phyloP scores from a whole-genome alignment of 2,329 filamentous ascomycete species.

The Dryadomyces quercivorus region DNA sequence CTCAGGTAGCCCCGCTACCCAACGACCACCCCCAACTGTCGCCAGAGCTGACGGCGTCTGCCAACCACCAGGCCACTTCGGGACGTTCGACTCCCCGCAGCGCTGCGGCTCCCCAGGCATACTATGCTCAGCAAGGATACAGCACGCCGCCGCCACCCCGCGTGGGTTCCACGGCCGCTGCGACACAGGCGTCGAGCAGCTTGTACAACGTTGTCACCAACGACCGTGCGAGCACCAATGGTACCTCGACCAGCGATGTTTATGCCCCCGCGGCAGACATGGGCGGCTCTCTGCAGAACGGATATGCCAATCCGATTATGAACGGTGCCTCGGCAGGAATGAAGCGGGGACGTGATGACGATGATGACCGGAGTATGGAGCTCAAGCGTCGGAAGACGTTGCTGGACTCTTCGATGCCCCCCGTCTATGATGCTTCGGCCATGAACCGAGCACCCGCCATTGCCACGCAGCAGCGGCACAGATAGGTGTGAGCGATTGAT shows the following conservation, averaged over 20 bases:
- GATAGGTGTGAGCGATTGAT: slow-evolving; percentile 6
- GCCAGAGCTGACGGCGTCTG: slow-evolving; percentile 73
- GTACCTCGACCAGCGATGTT: slow-evolving; percentile 52
- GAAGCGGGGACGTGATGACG: slow-evolving; percentile 31
- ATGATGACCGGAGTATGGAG: slow-evolving; percentile 27
- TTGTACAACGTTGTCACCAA: slow-evolving; percentile 85
- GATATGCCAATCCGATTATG: slow-evolving; percentile 50
- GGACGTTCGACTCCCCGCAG: slow-evolving; percentile 80
- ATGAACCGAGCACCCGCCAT: slow-evolving; percentile 17
- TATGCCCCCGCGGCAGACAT: slow-evolving; percentile 58
- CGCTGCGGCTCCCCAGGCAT: slow-evolving; percentile 55
- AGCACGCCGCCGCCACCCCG: slow-evolving; percentile 65
- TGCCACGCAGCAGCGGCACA: slow-evolving; percentile 16
- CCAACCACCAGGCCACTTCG: slow-evolving; percentile 64
- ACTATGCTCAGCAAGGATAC: slow-evolving; percentile 64
- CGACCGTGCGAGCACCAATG: slow-evolving; percentile 55
- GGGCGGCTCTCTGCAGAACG: slow-evolving; percentile 40
- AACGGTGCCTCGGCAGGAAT: slow-evolving; percentile 43
- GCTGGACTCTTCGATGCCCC: slow-evolving; percentile 19
- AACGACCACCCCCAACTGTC: slow-evolving; percentile 67
- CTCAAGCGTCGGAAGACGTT: slow-evolving; percentile 24
- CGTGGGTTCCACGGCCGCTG: slow-evolving; percentile 26
- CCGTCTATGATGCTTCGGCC: slow-evolving; percentile 17
- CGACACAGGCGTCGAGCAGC: slow-evolving; percentile 55
- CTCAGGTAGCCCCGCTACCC: slow-evolving; percentile 52